phyloP scores from a whole-genome alignment of 345 rosid species.

The Kernera saxatilis region DNA sequence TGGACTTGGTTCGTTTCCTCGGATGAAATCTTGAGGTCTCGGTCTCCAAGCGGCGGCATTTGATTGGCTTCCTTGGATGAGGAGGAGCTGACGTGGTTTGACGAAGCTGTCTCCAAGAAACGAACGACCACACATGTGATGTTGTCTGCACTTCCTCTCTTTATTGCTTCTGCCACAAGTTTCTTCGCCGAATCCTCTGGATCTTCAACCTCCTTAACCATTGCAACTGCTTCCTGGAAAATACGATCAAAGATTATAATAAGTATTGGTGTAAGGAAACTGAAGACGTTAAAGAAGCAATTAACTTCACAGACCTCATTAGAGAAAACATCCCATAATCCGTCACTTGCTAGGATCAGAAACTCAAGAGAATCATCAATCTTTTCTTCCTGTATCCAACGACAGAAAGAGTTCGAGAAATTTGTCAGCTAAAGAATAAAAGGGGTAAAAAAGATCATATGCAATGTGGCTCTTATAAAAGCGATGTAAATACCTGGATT shows the following conservation, averaged over 20 bases:
- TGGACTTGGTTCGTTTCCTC: neutral
- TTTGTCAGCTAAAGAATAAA: neutral
- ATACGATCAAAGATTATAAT: neutral
- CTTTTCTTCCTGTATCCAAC: conserved; percentile 70
- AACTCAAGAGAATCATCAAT: conserved; percentile 90
- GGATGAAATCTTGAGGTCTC: conserved; percentile 15
- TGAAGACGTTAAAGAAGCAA: neutral
- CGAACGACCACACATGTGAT: conserved; percentile 91
- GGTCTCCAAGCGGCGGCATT: conserved; percentile 6
- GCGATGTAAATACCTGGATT: conserved; percentile 48
- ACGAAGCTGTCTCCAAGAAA: conserved; percentile 31
- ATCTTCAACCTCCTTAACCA: conserved; percentile 71
- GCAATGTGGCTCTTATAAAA: neutral
- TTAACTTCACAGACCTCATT: conserved; percentile 56
- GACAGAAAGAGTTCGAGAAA: neutral
- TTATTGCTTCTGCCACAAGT: conserved; percentile 75
- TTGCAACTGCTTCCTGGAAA: conserved; percentile 76
- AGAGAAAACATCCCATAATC: conserved; percentile 92
- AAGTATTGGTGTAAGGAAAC: neutral
- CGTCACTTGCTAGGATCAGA: conserved; percentile 98
- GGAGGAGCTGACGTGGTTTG: conserved; percentile 9
- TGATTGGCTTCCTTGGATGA: neutral
- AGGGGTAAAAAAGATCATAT: neutral
- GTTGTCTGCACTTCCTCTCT: conserved; percentile 94
- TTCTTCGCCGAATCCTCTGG: conserved; percentile 83